Evolutionary conservation across 768 basidiomycete genomes (phyloP), one percentile per base, ranked within the genome.

Genomic region (Leucogyrophana mollusca): DNA sequence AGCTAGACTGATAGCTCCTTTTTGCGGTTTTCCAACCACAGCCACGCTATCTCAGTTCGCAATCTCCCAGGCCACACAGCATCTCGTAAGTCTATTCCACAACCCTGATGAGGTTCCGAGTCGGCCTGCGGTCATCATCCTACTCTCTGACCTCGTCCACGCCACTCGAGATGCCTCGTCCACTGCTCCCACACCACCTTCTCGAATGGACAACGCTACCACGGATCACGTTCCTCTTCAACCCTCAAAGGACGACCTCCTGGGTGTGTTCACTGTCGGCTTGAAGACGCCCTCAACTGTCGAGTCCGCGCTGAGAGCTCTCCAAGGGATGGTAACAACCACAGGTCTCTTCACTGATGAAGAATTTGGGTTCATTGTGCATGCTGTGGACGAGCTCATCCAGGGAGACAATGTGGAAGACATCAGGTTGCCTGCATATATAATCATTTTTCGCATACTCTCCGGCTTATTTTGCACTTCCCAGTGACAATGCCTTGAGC

Each of bases 281-380:
- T 63, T 86, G 45, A 81, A 76, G 53, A 64, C 68, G 2, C 38
- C 75, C 4, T 59, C 77, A 2, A 76, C 82, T 4, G 72, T 81
- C 18, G 65, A 72, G 24, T 72, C 82, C 17, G 85, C 88, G 0
- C 66, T 96, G 14, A 73, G 77, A 5, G 84, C 82, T 6, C 67
- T 94, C 37, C 77, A 79, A 33, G 77, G 77, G 16, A 60, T 96
- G 54, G 74, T 85, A n/a, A 78, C 77, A 7, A 83, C 90, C 2
- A 69, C 74, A 6, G 64, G 64, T 1, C 75, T 93, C 36, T 69
- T 95, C 30, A 70, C 79, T 0, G 76, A 83, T 42, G 78, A 84
- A 16, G 94, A 99, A 60, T 64, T 90, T 9, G 80, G 82, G 3
- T 93, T 87, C 58, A 69, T 92, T 33, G 87, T 95, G 1, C 83